Base-by-base conservation (phyloP, 1,284 basidiomycete species). In the Agroathelia rolfsii region DNA sequence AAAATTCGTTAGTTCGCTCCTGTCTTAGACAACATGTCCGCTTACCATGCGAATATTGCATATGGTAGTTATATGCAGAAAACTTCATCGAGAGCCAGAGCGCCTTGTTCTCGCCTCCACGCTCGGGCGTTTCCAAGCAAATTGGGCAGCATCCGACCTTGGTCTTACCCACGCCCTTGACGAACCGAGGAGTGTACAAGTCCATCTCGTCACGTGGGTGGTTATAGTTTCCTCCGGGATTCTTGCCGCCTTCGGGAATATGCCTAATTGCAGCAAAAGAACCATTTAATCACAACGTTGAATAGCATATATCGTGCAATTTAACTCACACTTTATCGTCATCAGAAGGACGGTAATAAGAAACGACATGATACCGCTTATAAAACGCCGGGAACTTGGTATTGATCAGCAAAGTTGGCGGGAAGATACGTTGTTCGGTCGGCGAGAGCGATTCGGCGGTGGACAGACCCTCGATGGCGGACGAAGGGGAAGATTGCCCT, bases 111-210 rank as follows among this genome's bases (percentile, higher is more conserved):
- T 69, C 68, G 0, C 84, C 82, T 1, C 82, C 81, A 8, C 81
- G 64, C 24, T 56, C 58, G 5, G 49, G 50, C 19, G 59, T 49
- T 53, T 87, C 83, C 26, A 72, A 53, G 47, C 85, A 88, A 26
- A 87, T 69, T 0, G 84, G 82, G 46, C 85, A 88, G 18, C 86
- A 45, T 1, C 84, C 85, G 1, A 76, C 66, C 56, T 88, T 87
- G 8, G 70, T 64, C 0, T 56, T 53, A 4, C 81, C 81, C 25
- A 61, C 64, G 7, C 84, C 85, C 44, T 70, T 75, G 28, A 83
- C 77, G 43, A 81, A 82, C 6, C 84, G 67, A 5, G 84, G 82
- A 0, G 77, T 83, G 47, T 88, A 88, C 11, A 88, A 56, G 49
- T 87, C 83, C 29, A 72, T 55, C 1, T 59, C 48, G 31, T 55